phyloP scores from a whole-genome alignment of 208 protist genomes.

The Trypanosoma congolense region DNA sequence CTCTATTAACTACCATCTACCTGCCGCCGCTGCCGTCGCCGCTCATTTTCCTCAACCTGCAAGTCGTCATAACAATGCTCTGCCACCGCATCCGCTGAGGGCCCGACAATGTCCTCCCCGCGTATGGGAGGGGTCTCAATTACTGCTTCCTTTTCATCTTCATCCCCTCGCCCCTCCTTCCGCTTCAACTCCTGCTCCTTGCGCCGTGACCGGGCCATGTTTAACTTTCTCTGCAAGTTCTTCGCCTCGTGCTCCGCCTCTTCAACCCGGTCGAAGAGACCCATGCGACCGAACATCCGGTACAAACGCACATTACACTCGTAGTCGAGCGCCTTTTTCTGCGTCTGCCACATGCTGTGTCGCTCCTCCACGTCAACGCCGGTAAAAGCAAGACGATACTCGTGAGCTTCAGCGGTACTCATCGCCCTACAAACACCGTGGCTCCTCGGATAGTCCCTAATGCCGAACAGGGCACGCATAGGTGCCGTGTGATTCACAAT shows the following conservation, averaged over 20 bases:
- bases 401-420: conserved; percentile 63
- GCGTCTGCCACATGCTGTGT: conserved; percentile 60
- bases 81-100: conserved; percentile 20
- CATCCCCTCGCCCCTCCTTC: conserved; percentile 1
- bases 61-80: conserved; percentile 24
- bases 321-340: conserved; percentile 79
- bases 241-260: conserved; percentile 77
- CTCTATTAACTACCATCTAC: background rate
- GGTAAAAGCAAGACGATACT: conserved; percentile 70
- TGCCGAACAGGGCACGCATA: conserved; percentile 39
- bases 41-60: conserved; percentile 22
- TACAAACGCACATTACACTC: conserved; percentile 82
- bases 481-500: conserved; percentile 53
- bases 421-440: conserved; percentile 62
- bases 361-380: conserved; percentile 66
- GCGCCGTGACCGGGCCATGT: conserved; percentile 37
- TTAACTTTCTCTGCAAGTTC: conserved; percentile 46
- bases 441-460: conserved; percentile 45
- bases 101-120: conserved; percentile 13
- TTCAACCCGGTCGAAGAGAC: conserved; percentile 58
- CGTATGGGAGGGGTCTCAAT: background rate
- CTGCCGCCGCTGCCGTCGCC: conserved; percentile 8
- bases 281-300: conserved; percentile 38
- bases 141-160: background rate
- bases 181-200: conserved; percentile 15